Base-by-base conservation (phyloP, 768 basidiomycete genomes). In the Mycena chlorophos region DNA sequence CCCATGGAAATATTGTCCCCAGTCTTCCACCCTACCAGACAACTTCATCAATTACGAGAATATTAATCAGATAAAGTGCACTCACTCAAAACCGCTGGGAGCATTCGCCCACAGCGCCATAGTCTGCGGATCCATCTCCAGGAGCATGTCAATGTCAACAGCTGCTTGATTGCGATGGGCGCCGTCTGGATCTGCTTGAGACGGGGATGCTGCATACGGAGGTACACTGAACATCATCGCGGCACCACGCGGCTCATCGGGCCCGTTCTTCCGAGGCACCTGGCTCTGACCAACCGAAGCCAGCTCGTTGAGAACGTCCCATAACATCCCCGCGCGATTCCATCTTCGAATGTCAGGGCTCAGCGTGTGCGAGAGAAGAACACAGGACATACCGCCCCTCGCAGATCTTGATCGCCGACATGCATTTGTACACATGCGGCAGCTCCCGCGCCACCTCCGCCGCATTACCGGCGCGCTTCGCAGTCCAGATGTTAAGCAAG, bases 401-500 rank as follows among this genome's bases (percentile, higher is more conserved):
- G 23, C 70, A 71, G 25, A 58, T 56, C 45, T 70, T 71, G 22
- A 87, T 70, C 5, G 80, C 73, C 19, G 80, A 69, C 65, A 86
- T 73, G 65, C 84, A 87, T 52, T 77, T 76, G 53, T 81, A 73
- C 5, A 88, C 82, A 62, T 86, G n/a, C n/a, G n/a, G n/a, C n/a
- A n/a, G 83, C 42, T 75, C 73, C 67, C 86, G 75, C 47, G 86
- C n/a, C n/a, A n/a, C n/a, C n/a, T n/a, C n/a, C n/a, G n/a, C n/a
- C n/a, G n/a, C n/a, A n/a, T n/a, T n/a, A n/a, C n/a, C n/a, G n/a
- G 75, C 73, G 55, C 76, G 73, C 65, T 75, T 81, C 25, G 77
- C 82, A 55, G 77, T 84, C 87, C 81, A 88, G 8, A 87, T 81
- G 54, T 83, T 84, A 58, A 89, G 73, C 38, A 89, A 72, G 3